Evolutionary conservation across 2,329 filamentous ascomycete species (phyloP), one percentile per base, ranked within the genome.

Genomic region (Fusarium sp.): DNA sequence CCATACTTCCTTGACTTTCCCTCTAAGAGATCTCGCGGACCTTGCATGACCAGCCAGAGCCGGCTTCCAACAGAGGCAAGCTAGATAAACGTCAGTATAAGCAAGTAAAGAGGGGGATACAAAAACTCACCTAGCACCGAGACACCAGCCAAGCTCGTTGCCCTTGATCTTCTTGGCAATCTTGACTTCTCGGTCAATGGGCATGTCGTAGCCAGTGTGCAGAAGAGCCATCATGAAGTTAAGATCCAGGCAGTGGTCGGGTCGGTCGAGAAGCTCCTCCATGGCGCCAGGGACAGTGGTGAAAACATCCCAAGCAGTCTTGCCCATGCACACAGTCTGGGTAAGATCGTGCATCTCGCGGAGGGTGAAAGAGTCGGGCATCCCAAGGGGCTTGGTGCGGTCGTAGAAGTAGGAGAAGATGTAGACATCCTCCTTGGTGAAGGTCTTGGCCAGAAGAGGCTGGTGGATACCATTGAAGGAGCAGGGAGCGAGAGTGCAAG

Each of bases 361-460:
- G 36, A 99, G 86, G 1, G 95, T 98, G 84, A 98, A 99, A 7
- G 93, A 95, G 75, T 98, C 95, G n/a, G 97, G 96, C 95, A 99
- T 98, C 75, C 97, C 97, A 12, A 99, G 90, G 6, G 95, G 94
- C 82, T 94, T 90, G 27, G 94, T 97, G 79, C 97, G 95, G 86
- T 99, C 96, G 85, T 93, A 98, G 85, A 99, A 99, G 89, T 97
- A 99, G 33, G 94, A 97, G 84, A 99, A 96, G 77, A 98, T 94
- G 85, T 96, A 99, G 42, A 98, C 91, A 78, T 98, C 95, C 83
- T 98, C 96, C 72, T 89, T 89, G 29, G 94, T 87, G 79, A 99
- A 99, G 0, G 96, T 99, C 88, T 98, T 97, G 76, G 91, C 92
- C 56, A 99, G 88, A 24, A 93, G 92, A 11, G 96, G 96, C 83